These are phyloP conservation scores for Penicillium cinerascens DNA, from an alignment of 495 filamentous ascomycete genomes.

Conservation along the genomic window DNA sequence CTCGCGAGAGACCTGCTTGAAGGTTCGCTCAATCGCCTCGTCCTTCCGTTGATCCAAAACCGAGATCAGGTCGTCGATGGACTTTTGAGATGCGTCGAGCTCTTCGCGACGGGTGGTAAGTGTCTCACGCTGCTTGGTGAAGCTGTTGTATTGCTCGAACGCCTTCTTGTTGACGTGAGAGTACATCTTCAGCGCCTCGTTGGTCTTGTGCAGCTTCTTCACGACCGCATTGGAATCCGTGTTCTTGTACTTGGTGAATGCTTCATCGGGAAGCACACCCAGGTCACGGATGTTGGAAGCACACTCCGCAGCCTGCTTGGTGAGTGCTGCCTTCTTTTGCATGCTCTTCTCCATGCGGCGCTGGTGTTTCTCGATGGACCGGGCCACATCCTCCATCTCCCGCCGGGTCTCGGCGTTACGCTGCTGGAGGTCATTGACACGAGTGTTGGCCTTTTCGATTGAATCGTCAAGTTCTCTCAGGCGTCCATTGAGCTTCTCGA, in stretches of 20 bases:
- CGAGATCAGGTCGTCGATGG: constrained; percentile 82
- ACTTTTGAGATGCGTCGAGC: constrained; percentile 74
- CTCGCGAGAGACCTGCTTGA: constrained; percentile 92
- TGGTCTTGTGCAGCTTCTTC: constrained; percentile 86
- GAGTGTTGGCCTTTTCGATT: constrained; percentile 60
- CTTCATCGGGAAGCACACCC: constrained; percentile 90
- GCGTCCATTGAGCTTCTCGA: constrained; percentile 60
- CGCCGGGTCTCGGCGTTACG: constrained; percentile 63
- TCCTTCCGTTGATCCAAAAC: constrained; percentile 95
- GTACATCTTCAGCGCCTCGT: constrained; percentile 92
- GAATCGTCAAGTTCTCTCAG: constrained; percentile 68
- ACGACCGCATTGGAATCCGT: constrained; percentile 74
- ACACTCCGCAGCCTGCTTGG: constrained; percentile 71
- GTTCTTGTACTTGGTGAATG: constrained; percentile 85
- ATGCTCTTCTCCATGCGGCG: constrained; percentile 90
- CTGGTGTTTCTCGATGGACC: constrained; percentile 79
- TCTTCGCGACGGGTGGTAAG: constrained; percentile 78
- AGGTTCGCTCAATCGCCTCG: constrained; percentile 88
- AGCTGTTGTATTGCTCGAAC: constrained; percentile 97
- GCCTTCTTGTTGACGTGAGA: constrained; percentile 99
- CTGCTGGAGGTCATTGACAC: constrained; percentile 59
- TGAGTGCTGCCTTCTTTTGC: constrained; percentile 75
- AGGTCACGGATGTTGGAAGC: constrained; percentile 86
- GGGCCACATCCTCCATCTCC: constrained; percentile 69
- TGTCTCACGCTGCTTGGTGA: constrained; percentile 84